A percentile compares a stretch with the other conserved stretches of the same genome.
These are phyloP conservation scores for Peronosclerospora sorghi DNA, from an alignment of 352 stramenopile species.

Conservation along the genomic window DNA sequence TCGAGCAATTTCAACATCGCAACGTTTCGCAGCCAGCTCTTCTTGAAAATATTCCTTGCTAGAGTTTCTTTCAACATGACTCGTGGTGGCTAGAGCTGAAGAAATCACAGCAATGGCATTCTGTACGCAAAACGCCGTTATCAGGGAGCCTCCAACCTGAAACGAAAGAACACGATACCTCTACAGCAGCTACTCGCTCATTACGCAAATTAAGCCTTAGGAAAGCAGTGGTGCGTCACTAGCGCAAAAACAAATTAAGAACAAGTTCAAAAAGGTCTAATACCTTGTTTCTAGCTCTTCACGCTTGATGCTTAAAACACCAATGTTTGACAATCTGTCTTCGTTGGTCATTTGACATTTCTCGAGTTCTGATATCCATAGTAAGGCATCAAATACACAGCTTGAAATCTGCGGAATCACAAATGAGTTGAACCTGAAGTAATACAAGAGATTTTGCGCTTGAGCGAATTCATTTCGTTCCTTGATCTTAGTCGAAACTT, in stretches of 20 bases:
- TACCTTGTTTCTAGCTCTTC: constrained; percentile 25
- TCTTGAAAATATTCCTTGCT: constrained; percentile 10
- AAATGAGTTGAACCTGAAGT: constrained; percentile 15
- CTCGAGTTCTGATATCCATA: constrained; percentile 25
- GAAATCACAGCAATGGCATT: constrained; percentile 22
- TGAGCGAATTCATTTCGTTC: constrained; percentile 36
- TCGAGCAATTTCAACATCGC: constrained; percentile 5
- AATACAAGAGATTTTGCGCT: constrained; percentile 25
- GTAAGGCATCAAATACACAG: neutral
- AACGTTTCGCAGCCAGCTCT: constrained; percentile 10
- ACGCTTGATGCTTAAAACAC: constrained; percentile 15
- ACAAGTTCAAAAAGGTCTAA: neutral
- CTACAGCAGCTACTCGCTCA: constrained; percentile 16
- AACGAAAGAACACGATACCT: constrained; percentile 16
- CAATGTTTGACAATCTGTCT: constrained; percentile 25
- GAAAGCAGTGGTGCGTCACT: constrained; percentile 2
- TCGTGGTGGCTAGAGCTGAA: constrained; percentile 10
- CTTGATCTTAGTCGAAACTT: constrained; percentile 33
- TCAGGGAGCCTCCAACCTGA: neutral
- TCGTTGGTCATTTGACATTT: constrained; percentile 39
- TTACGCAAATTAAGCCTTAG: constrained; percentile 18
- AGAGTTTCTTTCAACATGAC: constrained; percentile 3
- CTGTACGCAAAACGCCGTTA: constrained; percentile 15
- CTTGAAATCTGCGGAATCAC: neutral
- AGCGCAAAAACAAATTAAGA: neutral